Evolutionary conservation across 371 early-diverging fungal species (phyloP), one percentile per base, ranked within the genome.

Genomic region (Zopfochytrium polystomum): DNA sequence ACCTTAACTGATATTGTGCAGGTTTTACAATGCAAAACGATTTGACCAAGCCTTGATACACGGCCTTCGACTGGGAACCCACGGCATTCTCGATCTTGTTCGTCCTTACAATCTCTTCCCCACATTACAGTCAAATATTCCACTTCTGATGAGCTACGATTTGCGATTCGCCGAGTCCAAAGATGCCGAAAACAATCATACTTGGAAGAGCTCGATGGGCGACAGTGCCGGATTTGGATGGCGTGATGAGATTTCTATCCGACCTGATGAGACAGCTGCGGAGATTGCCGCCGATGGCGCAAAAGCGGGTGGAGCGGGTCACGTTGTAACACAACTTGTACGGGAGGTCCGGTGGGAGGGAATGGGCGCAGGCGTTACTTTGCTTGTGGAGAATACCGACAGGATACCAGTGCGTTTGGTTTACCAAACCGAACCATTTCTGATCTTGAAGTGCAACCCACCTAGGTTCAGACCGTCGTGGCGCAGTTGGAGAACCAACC

Each of bases 101-200:
- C 76, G 77, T 25, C 77, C 80, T 18, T 84, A 90, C 67, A 87
- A 90, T 62, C 80, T 96, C 74, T 91, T 88, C 71, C 77, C 82
- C 32, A 85, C 88, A 0, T 76, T 95, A 7, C 79, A 87, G 47
- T 83, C 87, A 58, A 86, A 92, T 65, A 88, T 88, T 0, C 67
- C 85, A 1, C 68, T 92, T 6, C 63, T 95, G 4, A 80, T 96
- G 83, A 83, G 88, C 33, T 93, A 93, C 68, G 92, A 92, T 70
- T 83, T 88, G 46, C 74, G 80, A 56, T 52, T 85, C 31, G 71
- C 74, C 60, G 70, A 62, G 54, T 30, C 31, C 1, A 20, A 25
- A 26, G 34, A 34, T 26, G n/a, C n/a, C n/a, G n/a, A n/a, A n/a
- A n/a, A n/a, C n/a, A n/a, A n/a, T n/a, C n/a, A n/a, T n/a, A n/a